These are phyloP conservation scores for Lentinula lateritia DNA, from an alignment of 768 basidiomycete genomes.

Conservation along the genomic window DNA sequence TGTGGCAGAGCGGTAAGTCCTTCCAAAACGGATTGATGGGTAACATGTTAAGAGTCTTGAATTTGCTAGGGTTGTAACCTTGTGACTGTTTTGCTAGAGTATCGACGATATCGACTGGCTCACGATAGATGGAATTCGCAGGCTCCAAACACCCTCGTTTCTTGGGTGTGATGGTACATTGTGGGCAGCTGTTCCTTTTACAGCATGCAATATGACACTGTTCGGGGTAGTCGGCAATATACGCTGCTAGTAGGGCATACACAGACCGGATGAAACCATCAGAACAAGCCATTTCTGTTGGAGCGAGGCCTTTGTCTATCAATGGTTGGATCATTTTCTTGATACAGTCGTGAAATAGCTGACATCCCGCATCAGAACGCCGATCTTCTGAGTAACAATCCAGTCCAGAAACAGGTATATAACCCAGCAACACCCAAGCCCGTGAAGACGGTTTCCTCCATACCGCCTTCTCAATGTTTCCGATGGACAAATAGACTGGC, in stretches of 20 bases:
- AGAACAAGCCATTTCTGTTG: conserved; percentile 22
- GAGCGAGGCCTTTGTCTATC: conserved; percentile 14
- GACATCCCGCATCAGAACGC: conserved; percentile 11
- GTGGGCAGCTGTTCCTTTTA: conserved; percentile 16
- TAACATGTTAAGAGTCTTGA: not conserved
- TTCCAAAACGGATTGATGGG: conserved; percentile 31
- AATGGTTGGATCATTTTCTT: conserved; percentile 21
- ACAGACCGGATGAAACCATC: conserved; percentile 25
- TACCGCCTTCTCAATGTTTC: conserved; percentile 20
- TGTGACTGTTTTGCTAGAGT: not conserved
- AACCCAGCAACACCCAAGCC: conserved; percentile 22
- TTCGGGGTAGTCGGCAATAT: conserved; percentile 25
- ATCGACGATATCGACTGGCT: not conserved
- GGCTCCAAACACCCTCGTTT: conserved; percentile 8
- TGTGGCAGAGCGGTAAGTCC: conserved; percentile 32
- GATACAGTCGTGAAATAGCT: conserved; percentile 24
- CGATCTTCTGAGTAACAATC: conserved; percentile 11
- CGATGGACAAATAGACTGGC: conserved; percentile 28
- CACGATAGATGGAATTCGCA: not conserved
- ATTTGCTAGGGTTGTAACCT: not conserved
- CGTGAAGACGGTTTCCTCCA: conserved; percentile 15
- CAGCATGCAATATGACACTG: conserved; percentile 19
- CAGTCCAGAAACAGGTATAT: conserved; percentile 24
- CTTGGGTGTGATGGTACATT: conserved; percentile 12
- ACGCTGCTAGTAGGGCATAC: conserved; percentile 27